These are phyloP conservation scores for Aspergillus proliferans DNA, from an alignment of 2,329 filamentous ascomycete species.

Conservation along the genomic window DNA sequence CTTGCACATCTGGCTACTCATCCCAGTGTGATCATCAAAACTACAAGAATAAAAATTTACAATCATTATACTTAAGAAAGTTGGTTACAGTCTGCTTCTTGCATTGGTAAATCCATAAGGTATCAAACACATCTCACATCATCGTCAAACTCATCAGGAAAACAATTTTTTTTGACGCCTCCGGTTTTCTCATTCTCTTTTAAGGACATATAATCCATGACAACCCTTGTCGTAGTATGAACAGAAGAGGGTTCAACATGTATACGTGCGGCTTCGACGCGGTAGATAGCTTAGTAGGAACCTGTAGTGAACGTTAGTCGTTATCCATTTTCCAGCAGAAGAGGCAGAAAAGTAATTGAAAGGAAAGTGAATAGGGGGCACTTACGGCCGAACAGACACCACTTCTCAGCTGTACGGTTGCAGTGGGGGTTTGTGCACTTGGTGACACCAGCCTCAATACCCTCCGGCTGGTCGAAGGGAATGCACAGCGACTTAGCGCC, in stretches of 20 bases:
- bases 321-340: background rate
- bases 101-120: background rate
- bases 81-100: no score
- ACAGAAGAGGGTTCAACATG: background rate
- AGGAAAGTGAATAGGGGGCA: conserved; percentile 1
- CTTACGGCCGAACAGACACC: conserved; percentile 84
- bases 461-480: conserved; percentile 80
- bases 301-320: conserved; percentile 11
- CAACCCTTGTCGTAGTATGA: background rate
- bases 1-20: background rate
- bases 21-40: background rate
- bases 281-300: conserved; percentile 20
- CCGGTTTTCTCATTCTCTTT: no score
- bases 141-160: background rate
- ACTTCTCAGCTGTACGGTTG: conserved; percentile 66
- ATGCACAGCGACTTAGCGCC: conserved; percentile 71
- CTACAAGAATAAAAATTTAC: background rate
- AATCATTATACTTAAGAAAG: background rate
- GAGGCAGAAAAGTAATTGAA: background rate
- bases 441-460: conserved; percentile 70
- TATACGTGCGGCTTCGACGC: background rate
- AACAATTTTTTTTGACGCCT: no score
- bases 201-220: no score
- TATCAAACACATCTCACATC: background rate
- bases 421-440: conserved; percentile 92